Evolutionary conservation across 2,329 filamentous ascomycete species (phyloP).

Genomic region (Colletotrichum godetiae): DNA sequence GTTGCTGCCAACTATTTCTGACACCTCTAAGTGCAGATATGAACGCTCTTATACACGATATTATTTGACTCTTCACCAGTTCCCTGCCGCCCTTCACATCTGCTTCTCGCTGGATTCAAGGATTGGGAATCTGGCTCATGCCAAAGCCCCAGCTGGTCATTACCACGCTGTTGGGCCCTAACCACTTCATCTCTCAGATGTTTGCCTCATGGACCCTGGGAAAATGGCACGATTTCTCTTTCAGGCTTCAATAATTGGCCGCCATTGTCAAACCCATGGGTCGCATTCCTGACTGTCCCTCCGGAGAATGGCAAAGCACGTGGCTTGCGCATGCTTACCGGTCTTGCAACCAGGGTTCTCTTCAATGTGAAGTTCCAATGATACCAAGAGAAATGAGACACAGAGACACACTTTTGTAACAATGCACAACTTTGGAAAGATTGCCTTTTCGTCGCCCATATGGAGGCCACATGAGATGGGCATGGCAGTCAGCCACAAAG

Average conservation of each 20-base stretch:
- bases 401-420: conserved; percentile 18
- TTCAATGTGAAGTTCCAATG: neutral
- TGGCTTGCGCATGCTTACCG: conserved; percentile 32
- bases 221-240: conserved; percentile 21
- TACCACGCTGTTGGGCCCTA: neutral
- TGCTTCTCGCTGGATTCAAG: neutral
- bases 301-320: conserved; percentile 25
- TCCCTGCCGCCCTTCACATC: neutral
- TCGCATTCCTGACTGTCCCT: neutral
- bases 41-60: conserved; percentile 16
- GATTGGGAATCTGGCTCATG: neutral
- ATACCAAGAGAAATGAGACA: conserved; percentile 8
- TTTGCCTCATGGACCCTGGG: neutral
- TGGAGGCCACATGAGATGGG: conserved; percentile 24
- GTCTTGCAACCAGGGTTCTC: neutral
- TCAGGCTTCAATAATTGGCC: conserved; percentile 38
- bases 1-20: neutral
- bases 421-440: neutral
- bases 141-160: neutral
- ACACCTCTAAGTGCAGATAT: conserved; percentile 1
- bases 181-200: conserved; percentile 25
- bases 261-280: conserved; percentile 39
- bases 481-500: conserved; percentile 13
- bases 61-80: neutral
- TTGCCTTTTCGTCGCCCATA: neutral